Base-by-base conservation (phyloP, 805 yeast species). In the Yamadazyma endophytica region DNA sequence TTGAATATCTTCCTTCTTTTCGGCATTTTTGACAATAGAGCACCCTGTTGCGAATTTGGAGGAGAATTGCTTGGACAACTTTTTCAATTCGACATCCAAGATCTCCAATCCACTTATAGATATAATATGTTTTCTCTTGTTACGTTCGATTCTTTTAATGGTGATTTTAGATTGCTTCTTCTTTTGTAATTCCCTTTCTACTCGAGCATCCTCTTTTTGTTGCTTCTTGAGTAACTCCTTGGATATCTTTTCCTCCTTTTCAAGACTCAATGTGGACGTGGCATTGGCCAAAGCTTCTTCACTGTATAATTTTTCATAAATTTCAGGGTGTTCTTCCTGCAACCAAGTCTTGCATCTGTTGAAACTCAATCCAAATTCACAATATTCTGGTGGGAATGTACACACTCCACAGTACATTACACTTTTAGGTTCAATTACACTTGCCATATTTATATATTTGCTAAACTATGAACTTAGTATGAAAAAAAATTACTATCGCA, bases 1-100 rank as follows among this genome's bases (percentile, higher is more conserved):
- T 36, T 86, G 75, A 35, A 89, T 77, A 52, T 89, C 97, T 40
- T 90, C 96, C 55, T 83, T 85, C 61, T 89, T 89, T 43, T 89
- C 97, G 3, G 79, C 88, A 42, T 78, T 84, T 61, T 89, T 89
- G 4, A 88, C 79, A 9, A 89, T 95, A 14, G 92, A 79, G 17
- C 96, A 90, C 31, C 97, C 97, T 6, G 97, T 89, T 9, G 97
- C 97, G 53, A 90, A 89, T 57, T 84, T 87, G 21, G 92, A 81
- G 0, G 97, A 92, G 59, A 90, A 89, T 1, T 88, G 79, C 69
- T 90, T 90, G 26, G 96, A 84, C 43, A 87, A 68, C 53, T 88
- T 89, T 66, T 89, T 89, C 76, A 85, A 73, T 53, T 89, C 96
- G 39, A 87, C 74, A 39, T 81, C 90, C 53, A 87, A 82, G 22